Percentiles rank a stretch among this genome's conserved stretches.
phyloP scores from a whole-genome alignment of 2,329 filamentous ascomycete genomes.

The Neopestalotiopsis clavispora region DNA sequence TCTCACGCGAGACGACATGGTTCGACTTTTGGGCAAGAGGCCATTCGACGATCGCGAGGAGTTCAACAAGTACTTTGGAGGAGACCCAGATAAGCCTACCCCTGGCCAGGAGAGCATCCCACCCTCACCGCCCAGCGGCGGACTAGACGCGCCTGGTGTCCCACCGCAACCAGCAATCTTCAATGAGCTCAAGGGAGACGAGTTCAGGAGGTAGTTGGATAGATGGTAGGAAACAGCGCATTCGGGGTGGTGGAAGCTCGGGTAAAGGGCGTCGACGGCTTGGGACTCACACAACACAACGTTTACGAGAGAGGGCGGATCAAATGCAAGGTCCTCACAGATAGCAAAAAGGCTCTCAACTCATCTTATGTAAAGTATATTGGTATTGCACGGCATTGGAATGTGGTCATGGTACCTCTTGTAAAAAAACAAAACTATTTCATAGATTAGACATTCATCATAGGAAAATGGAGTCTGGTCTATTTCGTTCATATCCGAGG shows the following conservation, averaged over 20 bases:
- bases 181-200: slow-evolving; percentile 28
- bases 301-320: slow-evolving; percentile 1
- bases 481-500: neutral
- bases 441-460: slow-evolving; percentile 18
- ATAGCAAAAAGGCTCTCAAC: slow-evolving; percentile 30
- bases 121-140: slow-evolving; percentile 55
- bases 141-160: slow-evolving; percentile 43
- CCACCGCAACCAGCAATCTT: slow-evolving; percentile 34
- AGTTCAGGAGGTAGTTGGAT: slow-evolving; percentile 24
- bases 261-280: slow-evolving; percentile 15
- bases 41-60: slow-evolving; percentile 86
- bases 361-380: slow-evolving; percentile 30
- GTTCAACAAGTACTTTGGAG: slow-evolving; percentile 92
- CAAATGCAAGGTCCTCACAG: neutral
- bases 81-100: slow-evolving; percentile 44
- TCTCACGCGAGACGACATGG: slow-evolving; percentile 88
- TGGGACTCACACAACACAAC: slow-evolving; percentile 5
- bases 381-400: slow-evolving; percentile 19
- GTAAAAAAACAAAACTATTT: slow-evolving; percentile 23
- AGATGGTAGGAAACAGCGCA: neutral
- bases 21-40: slow-evolving; percentile 82
- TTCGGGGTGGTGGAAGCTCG: neutral
- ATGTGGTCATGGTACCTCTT: slow-evolving; percentile 17
- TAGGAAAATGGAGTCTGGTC: slow-evolving; percentile 8
- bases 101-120: slow-evolving; percentile 59